phyloP scores from a whole-genome alignment of 2,329 filamentous ascomycete species.

The Cladosporium sphaerospermum region DNA sequence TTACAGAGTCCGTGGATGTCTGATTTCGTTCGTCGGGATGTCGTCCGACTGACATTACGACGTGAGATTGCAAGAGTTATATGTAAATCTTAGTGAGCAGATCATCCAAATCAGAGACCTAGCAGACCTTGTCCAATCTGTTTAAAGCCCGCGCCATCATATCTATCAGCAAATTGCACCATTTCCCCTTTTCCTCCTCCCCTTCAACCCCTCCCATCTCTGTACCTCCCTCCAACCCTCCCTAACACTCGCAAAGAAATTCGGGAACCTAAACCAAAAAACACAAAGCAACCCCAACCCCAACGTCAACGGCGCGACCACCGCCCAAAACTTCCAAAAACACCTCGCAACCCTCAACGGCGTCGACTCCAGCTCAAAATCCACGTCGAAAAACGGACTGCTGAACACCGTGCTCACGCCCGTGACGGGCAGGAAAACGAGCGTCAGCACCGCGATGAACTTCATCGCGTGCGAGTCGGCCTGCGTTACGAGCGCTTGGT shows the following conservation, averaged over 20 bases:
- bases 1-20: no score
- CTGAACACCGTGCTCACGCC: slow-evolving; percentile 5
- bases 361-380: slow-evolving; percentile 1
- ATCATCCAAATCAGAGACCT: no score
- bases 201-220: neutral
- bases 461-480: slow-evolving; percentile 7
- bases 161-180: neutral
- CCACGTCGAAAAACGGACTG: slow-evolving; percentile 5
- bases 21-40: no score
- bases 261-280: slow-evolving; percentile 2
- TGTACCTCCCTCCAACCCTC: neutral
- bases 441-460: slow-evolving; percentile 4
- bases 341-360: slow-evolving; percentile 4
- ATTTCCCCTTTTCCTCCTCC: neutral
- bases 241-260: neutral
- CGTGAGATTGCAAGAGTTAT: no score
- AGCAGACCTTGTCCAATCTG: no score
- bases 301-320: slow-evolving; percentile 3
- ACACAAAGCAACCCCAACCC: slow-evolving; percentile 1
- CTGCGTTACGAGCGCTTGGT: slow-evolving; percentile 1
- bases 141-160: neutral
- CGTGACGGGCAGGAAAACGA: slow-evolving; percentile 5
- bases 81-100: no score
- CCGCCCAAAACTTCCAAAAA: slow-evolving; percentile 7
- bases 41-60: no score